A percentile compares a stretch with the other conserved stretches of the same genome.
Evolutionary conservation across 2,329 filamentous ascomycete genomes (phyloP).

Genomic region (Alternaria sp.): DNA sequence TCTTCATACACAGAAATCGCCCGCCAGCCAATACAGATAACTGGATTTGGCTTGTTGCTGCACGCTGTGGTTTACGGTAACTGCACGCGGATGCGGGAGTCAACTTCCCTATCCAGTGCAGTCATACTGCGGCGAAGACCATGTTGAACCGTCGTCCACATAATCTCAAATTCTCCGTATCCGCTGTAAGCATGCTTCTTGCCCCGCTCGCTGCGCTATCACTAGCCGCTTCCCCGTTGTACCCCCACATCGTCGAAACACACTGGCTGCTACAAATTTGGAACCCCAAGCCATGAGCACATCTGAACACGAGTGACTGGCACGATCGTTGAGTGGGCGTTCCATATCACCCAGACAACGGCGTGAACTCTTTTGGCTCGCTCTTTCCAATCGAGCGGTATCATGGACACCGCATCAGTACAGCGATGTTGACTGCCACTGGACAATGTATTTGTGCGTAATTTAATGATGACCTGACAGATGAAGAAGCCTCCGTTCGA

Average conservation of each 20-base stretch:
- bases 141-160: background rate
- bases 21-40: background rate
- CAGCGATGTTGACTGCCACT: background rate
- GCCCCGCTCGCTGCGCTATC: background rate
- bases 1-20: background rate
- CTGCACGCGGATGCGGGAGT: background rate
- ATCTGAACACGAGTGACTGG: background rate
- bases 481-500: background rate
- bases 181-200: background rate
- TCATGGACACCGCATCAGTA: background rate
- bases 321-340: background rate
- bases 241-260: background rate
- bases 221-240: background rate
- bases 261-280: background rate
- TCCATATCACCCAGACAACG: background rate
- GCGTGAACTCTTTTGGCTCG: background rate
- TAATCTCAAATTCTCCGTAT: background rate
- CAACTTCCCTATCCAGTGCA: background rate
- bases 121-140: background rate
- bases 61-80: background rate
- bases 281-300: background rate
- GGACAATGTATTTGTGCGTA: background rate
- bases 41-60: background rate
- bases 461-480: background rate
- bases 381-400: background rate